A percentile compares a stretch with the other conserved stretches of the same genome.
phyloP scores from a whole-genome alignment of 345 rosid genomes.

The Dovyalis caffra region DNA sequence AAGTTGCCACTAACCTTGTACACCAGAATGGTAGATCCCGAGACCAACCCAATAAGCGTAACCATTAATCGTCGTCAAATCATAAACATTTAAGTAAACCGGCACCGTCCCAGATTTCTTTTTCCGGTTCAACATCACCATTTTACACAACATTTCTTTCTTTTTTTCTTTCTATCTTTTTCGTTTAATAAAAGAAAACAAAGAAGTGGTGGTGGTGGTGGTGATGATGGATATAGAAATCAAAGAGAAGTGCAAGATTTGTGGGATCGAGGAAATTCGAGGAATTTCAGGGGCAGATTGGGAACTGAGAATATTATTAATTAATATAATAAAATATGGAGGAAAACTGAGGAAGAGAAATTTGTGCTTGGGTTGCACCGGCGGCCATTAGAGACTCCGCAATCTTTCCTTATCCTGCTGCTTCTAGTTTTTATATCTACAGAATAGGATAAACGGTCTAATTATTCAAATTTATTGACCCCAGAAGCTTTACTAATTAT shows the following conservation, averaged over 20 bases:
- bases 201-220: background rate
- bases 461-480: background rate
- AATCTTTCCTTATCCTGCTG: background rate
- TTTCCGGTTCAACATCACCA: conserved; percentile 50
- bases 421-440: background rate
- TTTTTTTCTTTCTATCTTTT: background rate
- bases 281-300: background rate
- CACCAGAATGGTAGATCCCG: conserved; percentile 95
- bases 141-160: conserved; percentile 53
- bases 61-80: conserved; percentile 86
- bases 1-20: conserved; percentile 52
- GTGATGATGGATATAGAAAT: background rate
- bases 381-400: conserved; percentile 2
- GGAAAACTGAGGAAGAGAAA: background rate
- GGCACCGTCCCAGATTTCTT: conserved; percentile 66
- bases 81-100: conserved; percentile 93
- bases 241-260: background rate
- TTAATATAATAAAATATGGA: background rate
- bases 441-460: no score
- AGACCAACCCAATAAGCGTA: conserved; percentile 98
- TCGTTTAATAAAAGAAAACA: background rate
- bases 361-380: background rate
- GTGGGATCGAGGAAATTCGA: conserved; percentile 2
- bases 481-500: background rate
- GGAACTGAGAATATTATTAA: background rate